Evolutionary conservation across 2,329 filamentous ascomycete genomes (phyloP).

Genomic region (Chrysoporthe puriensis): DNA sequence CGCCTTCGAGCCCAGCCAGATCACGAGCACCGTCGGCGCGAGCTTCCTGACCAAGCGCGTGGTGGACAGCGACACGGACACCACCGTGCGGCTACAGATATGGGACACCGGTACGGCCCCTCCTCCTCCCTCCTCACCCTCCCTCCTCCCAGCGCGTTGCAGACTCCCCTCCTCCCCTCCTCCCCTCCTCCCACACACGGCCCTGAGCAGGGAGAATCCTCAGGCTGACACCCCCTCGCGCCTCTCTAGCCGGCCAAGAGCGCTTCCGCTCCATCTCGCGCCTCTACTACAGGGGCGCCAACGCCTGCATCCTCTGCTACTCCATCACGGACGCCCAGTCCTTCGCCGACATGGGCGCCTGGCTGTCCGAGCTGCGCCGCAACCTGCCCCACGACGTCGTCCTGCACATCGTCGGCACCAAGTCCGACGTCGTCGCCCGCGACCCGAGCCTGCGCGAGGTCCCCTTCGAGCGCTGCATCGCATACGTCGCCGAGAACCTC

Average conservation of each 20-base stretch:
- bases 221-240: background rate
- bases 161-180: background rate
- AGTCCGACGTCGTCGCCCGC: constrained; percentile 85
- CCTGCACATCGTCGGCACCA: constrained; percentile 93
- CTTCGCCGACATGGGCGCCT: constrained; percentile 90
- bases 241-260: constrained; percentile 74
- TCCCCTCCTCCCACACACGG: background rate
- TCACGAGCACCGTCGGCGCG: constrained; percentile 75
- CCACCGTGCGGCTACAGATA: constrained; percentile 87
- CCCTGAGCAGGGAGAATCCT: background rate
- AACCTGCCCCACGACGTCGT: constrained; percentile 80
- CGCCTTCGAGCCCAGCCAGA: constrained; percentile 66
- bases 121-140: background rate
- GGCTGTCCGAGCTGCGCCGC: constrained; percentile 82
- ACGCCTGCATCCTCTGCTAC: constrained; percentile 93
- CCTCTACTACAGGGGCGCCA: constrained; percentile 94
- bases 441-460: constrained; percentile 81
- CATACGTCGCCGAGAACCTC: constrained; percentile 91
- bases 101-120: constrained; percentile 77
- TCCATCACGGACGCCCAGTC: constrained; percentile 85
- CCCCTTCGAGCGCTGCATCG: constrained; percentile 93
- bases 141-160: background rate
- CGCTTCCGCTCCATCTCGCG: constrained; percentile 92
- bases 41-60: constrained; percentile 81
- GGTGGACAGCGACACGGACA: constrained; percentile 82